phyloP scores from a whole-genome alignment of 495 filamentous ascomycete genomes.

The Aspergillus indologenus region DNA sequence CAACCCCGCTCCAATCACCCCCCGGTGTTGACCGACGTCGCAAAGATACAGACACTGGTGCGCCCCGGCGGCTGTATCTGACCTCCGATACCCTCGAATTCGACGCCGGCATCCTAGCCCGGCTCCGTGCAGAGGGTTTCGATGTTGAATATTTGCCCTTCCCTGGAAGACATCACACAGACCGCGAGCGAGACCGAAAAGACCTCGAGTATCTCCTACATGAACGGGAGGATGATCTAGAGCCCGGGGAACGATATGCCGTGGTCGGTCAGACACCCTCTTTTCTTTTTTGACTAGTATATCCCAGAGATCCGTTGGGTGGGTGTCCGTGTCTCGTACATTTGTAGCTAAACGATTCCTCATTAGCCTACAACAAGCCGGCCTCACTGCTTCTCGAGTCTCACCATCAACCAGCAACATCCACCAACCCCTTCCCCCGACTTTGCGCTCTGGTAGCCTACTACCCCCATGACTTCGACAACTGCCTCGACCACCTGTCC shows the following conservation, averaged over 20 bases:
- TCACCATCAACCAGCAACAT: slow-evolving; percentile 40
- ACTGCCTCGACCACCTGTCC: slow-evolving; percentile 7
- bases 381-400: slow-evolving; percentile 55
- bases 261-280: slow-evolving; percentile 41
- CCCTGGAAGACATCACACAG: slow-evolving; percentile 33
- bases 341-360: background rate
- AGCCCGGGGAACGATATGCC: slow-evolving; percentile 45
- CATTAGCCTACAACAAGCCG: slow-evolving; percentile 53
- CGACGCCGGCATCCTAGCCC: slow-evolving; percentile 49
- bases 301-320: too few relatives aligned
- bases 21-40: slow-evolving; percentile 6
- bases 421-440: slow-evolving; percentile 39
- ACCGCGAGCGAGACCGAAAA: slow-evolving; percentile 34
- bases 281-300: background rate
- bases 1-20: slow-evolving; percentile 8
- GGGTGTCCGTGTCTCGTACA: too few relatives aligned
- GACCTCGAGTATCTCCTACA: slow-evolving; percentile 43
- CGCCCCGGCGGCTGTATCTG: slow-evolving; percentile 48
- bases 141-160: slow-evolving; percentile 58
- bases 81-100: slow-evolving; percentile 59
- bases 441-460: slow-evolving; percentile 55
- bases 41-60: slow-evolving; percentile 13
- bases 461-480: slow-evolving; percentile 45
- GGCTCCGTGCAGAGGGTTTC: slow-evolving; percentile 65
- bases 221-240: slow-evolving; percentile 43